phyloP scores from a whole-genome alignment of 306 rosid species.

The Morella rubra region DNA sequence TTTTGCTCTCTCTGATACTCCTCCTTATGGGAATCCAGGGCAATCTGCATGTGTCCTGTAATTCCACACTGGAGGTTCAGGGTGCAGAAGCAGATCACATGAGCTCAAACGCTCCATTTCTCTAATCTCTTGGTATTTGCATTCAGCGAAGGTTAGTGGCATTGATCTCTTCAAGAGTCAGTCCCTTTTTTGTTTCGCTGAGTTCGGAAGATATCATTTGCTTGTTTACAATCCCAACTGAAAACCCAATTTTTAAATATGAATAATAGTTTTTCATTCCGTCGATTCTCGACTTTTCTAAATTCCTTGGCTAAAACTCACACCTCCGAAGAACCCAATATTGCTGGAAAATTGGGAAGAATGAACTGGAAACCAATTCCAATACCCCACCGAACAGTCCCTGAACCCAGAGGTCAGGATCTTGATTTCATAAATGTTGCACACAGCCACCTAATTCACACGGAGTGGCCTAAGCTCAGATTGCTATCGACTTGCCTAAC shows the following conservation, averaged over 20 bases:
- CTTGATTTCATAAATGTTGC: slow-evolving; percentile 74
- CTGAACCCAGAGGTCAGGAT: slow-evolving; percentile 68
- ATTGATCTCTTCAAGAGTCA: background rate
- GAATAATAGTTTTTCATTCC: slow-evolving; percentile 15
- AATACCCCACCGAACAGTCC: slow-evolving; percentile 67
- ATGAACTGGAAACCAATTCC: slow-evolving; percentile 42
- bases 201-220: no score
- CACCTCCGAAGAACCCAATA: slow-evolving; percentile 19
- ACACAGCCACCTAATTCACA: slow-evolving; percentile 69
- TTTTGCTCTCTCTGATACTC: no score
- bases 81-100: background rate
- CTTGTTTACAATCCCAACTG: background rate
- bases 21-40: no score
- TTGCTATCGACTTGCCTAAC: slow-evolving; percentile 49
- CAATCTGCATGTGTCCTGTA: no score
- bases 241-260: background rate
- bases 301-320: slow-evolving; percentile 27
- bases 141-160: background rate
- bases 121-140: background rate
- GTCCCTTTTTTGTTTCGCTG: background rate
- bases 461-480: slow-evolving; percentile 68
- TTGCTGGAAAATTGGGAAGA: slow-evolving; percentile 16
- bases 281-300: slow-evolving; percentile 42
- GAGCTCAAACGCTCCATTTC: background rate
- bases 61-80: background rate